Evolutionary conservation across 2,329 filamentous ascomycete genomes (phyloP), one percentile per base, ranked within the genome.

Genomic region (Thermoascus crustaceus): DNA sequence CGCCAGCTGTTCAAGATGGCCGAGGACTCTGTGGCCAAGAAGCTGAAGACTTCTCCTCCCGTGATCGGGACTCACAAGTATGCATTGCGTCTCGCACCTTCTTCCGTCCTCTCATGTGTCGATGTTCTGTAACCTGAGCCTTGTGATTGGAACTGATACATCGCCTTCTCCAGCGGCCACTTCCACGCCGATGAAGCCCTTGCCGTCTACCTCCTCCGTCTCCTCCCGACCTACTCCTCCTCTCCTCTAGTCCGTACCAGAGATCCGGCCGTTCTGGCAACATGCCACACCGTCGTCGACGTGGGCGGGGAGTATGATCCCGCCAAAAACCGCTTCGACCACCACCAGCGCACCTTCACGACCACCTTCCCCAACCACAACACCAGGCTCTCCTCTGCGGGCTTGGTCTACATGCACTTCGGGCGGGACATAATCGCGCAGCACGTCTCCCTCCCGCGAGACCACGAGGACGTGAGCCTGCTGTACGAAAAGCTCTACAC

Each of bases 111-210:
- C 17, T 30, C 14, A 33, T 16, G 32, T 34, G 2, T 21, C 24
- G 14, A 17, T 17, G 18, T 13, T 13, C 17, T 21, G 18, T 23
- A 25, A 19, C 22, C 13, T n/a, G 7, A 4, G 10, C 7, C 10
- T 29, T 19, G 24, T 22, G 17, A 29, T 27, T 30, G 11, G 13
- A 25, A 37, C 33, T 44, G 43, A 41, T 31, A n/a, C n/a, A n/a
- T n/a, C n/a, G n/a, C n/a, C 17, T 11, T 30, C 13, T 23, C 17
- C 42, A 76, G 72, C 67, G 91, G 91, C 49, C 87, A 95, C 71
- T 98, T 98, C 75, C 91, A 98, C 69, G 91, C 91, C 60, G 91
- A 98, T 64, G 91, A 98, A 69, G 89, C 91, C 42, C 78, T 98
- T 27, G 91, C 91, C 39, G 88, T 98, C 46, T 87, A 94, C 71